Evolutionary conservation across 345 rosid genomes (phyloP).

Genomic region (Pelargonium nanum): DNA sequence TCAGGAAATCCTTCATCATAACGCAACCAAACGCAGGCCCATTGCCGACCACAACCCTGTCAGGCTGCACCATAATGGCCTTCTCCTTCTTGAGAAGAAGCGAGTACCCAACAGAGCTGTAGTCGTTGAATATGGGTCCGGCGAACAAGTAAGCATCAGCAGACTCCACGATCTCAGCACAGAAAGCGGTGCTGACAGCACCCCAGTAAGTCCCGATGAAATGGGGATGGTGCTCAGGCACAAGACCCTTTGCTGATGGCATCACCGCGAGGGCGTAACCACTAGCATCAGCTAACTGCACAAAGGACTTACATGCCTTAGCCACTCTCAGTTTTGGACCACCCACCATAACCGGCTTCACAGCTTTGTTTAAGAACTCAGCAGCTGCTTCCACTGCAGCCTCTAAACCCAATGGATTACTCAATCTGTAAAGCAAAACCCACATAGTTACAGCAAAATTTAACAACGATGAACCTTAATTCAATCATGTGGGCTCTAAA

Average conservation of each 20-base stretch:
- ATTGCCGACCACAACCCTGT: slow-evolving; percentile 37
- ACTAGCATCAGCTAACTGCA: slow-evolving; percentile 36
- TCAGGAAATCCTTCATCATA: slow-evolving; percentile 42
- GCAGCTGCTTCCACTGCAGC: slow-evolving; percentile 48
- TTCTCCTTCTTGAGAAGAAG: slow-evolving; percentile 46
- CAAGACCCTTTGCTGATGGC: slow-evolving; percentile 53
- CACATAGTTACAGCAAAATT: not conserved
- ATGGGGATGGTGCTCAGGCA: slow-evolving; percentile 44
- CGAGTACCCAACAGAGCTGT: slow-evolving; percentile 42
- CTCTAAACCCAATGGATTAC: slow-evolving; percentile 35
- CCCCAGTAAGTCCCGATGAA: slow-evolving; percentile 63
- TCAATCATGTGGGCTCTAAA: not conserved
- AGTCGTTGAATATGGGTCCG: slow-evolving; percentile 47
- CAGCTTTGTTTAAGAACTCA: slow-evolving; percentile 43
- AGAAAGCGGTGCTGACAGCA: slow-evolving; percentile 37
- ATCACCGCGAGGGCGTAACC: slow-evolving; percentile 42
- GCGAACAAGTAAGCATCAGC: slow-evolving; percentile 51
- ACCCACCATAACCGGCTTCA: slow-evolving; percentile 51
- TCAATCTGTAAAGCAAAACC: slow-evolving; percentile 21
- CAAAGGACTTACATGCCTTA: slow-evolving; percentile 36
- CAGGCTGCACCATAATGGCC: slow-evolving; percentile 42
- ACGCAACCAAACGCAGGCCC: slow-evolving; percentile 45
- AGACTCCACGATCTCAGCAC: slow-evolving; percentile 48
- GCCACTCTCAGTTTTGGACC: slow-evolving; percentile 41
- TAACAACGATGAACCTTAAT: not conserved